These are phyloP conservation scores for Xerocomellus chrysenteron DNA, from an alignment of 768 basidiomycete genomes.

Conservation along the genomic window DNA sequence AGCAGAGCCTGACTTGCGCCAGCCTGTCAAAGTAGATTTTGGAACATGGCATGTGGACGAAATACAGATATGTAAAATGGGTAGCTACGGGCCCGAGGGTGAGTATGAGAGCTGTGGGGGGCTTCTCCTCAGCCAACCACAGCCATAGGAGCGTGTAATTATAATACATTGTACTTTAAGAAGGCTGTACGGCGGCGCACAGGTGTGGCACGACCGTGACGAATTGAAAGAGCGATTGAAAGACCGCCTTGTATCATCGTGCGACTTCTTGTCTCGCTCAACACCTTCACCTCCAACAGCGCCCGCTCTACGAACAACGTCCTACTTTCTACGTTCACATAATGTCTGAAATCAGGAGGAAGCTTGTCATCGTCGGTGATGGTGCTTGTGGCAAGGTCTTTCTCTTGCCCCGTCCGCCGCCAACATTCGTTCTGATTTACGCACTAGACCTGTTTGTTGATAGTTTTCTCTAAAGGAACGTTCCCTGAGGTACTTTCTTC, in stretches of 20 bases:
- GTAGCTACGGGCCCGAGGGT: constrained; percentile 59
- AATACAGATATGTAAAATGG: constrained; percentile 71
- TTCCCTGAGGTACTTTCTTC: constrained; percentile 76
- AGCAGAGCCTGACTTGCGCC: constrained; percentile 5
- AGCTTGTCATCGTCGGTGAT: constrained; percentile 98
- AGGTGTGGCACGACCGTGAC: constrained; percentile 32
- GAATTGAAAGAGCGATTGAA: constrained; percentile 36
- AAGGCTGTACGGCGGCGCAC: constrained; percentile 27
- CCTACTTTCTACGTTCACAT: constrained; percentile 36
- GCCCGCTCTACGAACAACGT: constrained; percentile 33
- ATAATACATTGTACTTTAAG: background rate
- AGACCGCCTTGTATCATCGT: constrained; percentile 36
- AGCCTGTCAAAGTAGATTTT: constrained; percentile 42
- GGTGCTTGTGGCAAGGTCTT: constrained; percentile 93
- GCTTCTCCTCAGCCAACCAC: constrained; percentile 3
- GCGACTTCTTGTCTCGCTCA: constrained; percentile 40
- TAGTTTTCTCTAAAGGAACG: constrained; percentile 94
- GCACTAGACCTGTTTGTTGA: constrained; percentile 83
- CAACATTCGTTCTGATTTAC: constrained; percentile 20
- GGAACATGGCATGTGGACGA: constrained; percentile 55
- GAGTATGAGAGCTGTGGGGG: constrained; percentile 54
- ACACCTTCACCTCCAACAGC: constrained; percentile 37
- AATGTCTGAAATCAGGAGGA: constrained; percentile 98
- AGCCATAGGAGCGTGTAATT: background rate
- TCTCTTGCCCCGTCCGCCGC: background rate